Percentiles rank a stretch among this genome's conserved stretches.
phyloP scores from a whole-genome alignment of 495 filamentous ascomycete genomes.

The Elaphomyces granulatus region DNA sequence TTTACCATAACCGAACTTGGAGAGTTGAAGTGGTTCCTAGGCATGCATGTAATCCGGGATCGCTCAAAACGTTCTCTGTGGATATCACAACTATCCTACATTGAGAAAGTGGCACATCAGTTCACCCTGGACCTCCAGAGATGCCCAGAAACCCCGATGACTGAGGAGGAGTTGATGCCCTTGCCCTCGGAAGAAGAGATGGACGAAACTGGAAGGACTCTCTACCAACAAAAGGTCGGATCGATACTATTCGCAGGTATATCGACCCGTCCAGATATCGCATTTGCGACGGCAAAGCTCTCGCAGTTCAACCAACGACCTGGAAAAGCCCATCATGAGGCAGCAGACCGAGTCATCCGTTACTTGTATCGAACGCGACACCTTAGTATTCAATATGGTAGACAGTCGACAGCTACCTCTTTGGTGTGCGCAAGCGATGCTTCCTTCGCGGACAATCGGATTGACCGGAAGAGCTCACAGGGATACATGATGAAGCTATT shows the following conservation, averaged over 20 bases:
- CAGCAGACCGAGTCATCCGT: slow-evolving; percentile 4
- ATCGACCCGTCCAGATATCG: slow-evolving; percentile 12
- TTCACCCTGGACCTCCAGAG: slow-evolving; percentile 9
- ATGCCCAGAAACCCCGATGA: background rate
- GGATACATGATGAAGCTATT: too few relatives aligned
- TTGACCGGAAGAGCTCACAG: slow-evolving; percentile 7
- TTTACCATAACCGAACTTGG: too few relatives aligned
- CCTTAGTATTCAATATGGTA: slow-evolving; percentile 3
- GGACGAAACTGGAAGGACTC: slow-evolving; percentile 2
- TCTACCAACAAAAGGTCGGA: slow-evolving; percentile 14
- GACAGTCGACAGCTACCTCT: background rate
- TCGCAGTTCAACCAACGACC: slow-evolving; percentile 13
- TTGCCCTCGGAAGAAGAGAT: slow-evolving; percentile 3
- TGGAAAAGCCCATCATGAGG: slow-evolving; percentile 4
- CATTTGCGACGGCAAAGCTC: slow-evolving; percentile 5
- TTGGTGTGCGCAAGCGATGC: slow-evolving; percentile 7
- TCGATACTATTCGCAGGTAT: slow-evolving; percentile 12
- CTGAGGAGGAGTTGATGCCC: slow-evolving; percentile 2
- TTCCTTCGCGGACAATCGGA: slow-evolving; percentile 8
- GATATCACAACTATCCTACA: slow-evolving; percentile 10
- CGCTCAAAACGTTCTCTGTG: slow-evolving; percentile 8
- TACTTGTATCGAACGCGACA: slow-evolving; percentile 8
- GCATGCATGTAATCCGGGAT: slow-evolving; percentile 7
- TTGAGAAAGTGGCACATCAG: slow-evolving; percentile 4
- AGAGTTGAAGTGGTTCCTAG: slow-evolving; percentile 8